phyloP scores from a whole-genome alignment of 2,329 filamentous ascomycete genomes.

The Aureobasidium sp. region DNA sequence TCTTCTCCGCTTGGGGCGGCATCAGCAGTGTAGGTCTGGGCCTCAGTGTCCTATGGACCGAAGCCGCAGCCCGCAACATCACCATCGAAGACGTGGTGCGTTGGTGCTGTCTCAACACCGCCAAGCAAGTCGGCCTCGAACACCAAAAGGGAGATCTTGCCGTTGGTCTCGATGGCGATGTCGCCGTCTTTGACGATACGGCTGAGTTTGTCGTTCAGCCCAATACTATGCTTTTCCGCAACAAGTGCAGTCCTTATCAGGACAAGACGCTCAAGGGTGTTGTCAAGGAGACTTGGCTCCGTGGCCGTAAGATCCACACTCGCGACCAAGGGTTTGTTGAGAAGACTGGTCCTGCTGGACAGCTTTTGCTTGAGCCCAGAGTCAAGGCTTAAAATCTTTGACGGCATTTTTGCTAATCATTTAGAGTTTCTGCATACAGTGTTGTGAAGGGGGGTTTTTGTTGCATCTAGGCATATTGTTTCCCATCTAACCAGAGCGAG shows the following conservation, averaged over 20 bases:
- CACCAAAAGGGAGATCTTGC: slow-evolving; percentile 74
- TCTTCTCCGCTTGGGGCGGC: slow-evolving; percentile 94
- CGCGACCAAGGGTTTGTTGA: slow-evolving; percentile 58
- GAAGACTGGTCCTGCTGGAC: slow-evolving; percentile 45
- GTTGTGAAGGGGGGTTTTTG: not conserved
- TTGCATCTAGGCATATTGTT: not conserved
- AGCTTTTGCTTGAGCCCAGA: slow-evolving; percentile 43
- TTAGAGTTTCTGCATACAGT: not conserved
- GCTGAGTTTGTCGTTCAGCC: slow-evolving; percentile 60
- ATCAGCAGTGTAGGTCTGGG: slow-evolving; percentile 92
- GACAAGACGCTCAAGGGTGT: slow-evolving; percentile 69
- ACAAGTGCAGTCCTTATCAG: slow-evolving; percentile 87
- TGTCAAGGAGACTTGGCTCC: slow-evolving; percentile 78
- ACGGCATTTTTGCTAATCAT: not conserved
- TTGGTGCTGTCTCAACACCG: slow-evolving; percentile 81
- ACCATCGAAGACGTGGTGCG: slow-evolving; percentile 71
- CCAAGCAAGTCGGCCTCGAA: slow-evolving; percentile 76
- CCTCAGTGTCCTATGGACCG: slow-evolving; percentile 81
- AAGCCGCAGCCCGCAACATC: slow-evolving; percentile 49
- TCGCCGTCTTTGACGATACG: slow-evolving; percentile 87
- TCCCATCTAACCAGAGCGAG: not conserved
- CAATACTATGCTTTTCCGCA: slow-evolving; percentile 90
- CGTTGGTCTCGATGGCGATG: slow-evolving; percentile 79
- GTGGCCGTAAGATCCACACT: slow-evolving; percentile 68
- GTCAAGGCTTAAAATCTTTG: not conserved